Percentiles rank a stretch among this genome's conserved stretches.
Conservation (phyloP, 805 yeast genomes). For the Kodamaea fukazawae region DNA sequence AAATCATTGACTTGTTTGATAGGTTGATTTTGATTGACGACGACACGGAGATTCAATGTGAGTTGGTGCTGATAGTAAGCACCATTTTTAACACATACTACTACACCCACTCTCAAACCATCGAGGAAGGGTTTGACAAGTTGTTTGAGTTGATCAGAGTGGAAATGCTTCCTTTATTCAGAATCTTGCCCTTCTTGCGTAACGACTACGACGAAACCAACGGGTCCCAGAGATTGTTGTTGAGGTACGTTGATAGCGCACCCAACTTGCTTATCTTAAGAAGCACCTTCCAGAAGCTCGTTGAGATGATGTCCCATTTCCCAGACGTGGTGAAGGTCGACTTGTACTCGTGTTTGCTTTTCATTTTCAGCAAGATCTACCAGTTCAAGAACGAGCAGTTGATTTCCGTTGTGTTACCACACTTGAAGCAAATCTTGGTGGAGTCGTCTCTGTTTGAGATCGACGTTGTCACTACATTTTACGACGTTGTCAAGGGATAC, state of each 20-base stretch:
- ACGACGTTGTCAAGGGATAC: constrained; percentile 19
- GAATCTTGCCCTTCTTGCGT: constrained; percentile 57
- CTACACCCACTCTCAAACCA: constrained; percentile 39
- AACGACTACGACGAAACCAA: constrained; percentile 38
- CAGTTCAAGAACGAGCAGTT: constrained; percentile 39
- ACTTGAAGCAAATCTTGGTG: constrained; percentile 32
- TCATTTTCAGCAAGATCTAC: constrained; percentile 56
- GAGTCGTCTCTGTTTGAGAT: constrained; percentile 18
- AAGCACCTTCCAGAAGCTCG: constrained; percentile 49
- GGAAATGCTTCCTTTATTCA: constrained; percentile 59
- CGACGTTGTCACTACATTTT: constrained; percentile 26
- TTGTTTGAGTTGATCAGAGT: constrained; percentile 69
- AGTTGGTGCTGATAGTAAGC: constrained; percentile 38
- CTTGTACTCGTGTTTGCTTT: constrained; percentile 66
- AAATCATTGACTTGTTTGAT: constrained; percentile 72
- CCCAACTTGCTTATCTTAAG: constrained; percentile 44
- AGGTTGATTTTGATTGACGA: constrained; percentile 62
- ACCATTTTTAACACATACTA: constrained; percentile 28
- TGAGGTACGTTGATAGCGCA: constrained; percentile 31
- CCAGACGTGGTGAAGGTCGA: constrained; percentile 71
- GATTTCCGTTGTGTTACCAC: constrained; percentile 49
- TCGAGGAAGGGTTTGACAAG: constrained; percentile 63
- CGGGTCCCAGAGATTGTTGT: constrained; percentile 21
- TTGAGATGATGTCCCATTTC: constrained; percentile 61
- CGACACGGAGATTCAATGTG: constrained; percentile 58